Conservation (phyloP, 2,329 filamentous ascomycete species). For the Colletotrichum sp. region DNA sequence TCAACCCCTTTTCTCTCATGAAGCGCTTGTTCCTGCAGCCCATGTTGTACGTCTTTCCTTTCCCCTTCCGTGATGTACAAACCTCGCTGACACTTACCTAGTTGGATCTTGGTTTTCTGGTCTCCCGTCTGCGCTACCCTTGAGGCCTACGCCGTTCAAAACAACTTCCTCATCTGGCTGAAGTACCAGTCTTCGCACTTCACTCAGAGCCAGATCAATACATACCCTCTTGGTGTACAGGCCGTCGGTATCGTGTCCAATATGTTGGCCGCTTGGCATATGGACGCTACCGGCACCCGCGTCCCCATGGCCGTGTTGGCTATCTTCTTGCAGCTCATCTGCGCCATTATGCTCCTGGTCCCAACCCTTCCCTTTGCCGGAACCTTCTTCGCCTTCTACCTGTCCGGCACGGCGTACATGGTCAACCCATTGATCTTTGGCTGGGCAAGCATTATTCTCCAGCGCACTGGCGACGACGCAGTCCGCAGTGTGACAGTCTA, state of each 20-base stretch:
- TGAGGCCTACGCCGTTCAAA: conserved; percentile 33
- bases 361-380: conserved; percentile 31
- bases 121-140: conserved; percentile 38
- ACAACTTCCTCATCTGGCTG: conserved; percentile 33
- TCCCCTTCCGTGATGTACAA: neutral
- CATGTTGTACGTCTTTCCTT: conserved; percentile 23
- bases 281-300: conserved; percentile 38
- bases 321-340: conserved; percentile 34
- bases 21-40: conserved; percentile 23
- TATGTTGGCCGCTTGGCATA: conserved; percentile 37
- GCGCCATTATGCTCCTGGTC: conserved; percentile 35
- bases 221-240: conserved; percentile 41
- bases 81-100: neutral
- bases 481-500: conserved; percentile 39
- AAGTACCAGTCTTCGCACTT: conserved; percentile 27
- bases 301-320: conserved; percentile 37
- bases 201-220: conserved; percentile 37
- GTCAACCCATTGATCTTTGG: conserved; percentile 44
- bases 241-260: conserved; percentile 35
- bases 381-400: conserved; percentile 33
- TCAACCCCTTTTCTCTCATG: conserved; percentile 23
- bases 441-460: conserved; percentile 42
- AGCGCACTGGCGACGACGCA: conserved; percentile 41
- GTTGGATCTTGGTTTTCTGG: conserved; percentile 35
- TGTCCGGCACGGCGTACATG: conserved; percentile 43